Base-by-base conservation (phyloP, 371 early-diverging fungal species). In the Dentiscutata heterogama region DNA sequence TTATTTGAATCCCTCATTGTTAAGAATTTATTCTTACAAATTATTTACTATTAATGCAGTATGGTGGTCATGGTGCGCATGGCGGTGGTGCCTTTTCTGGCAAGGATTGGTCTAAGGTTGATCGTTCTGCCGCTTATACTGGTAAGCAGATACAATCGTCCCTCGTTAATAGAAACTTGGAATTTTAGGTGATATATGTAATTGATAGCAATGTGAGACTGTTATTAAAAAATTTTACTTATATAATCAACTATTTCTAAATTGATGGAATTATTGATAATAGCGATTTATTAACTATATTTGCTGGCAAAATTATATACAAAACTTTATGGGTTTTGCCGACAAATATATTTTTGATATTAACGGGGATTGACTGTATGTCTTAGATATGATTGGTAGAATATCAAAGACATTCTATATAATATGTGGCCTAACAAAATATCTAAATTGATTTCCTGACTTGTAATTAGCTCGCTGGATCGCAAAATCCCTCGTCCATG, bases 71-170 rank as follows among this genome's bases (percentile, higher is more conserved):
- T 94, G 99, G 99, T 89, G 98, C 97, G 83, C 99, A 99, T 94
- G 99, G 99, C 89, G 99, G 99, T 89, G 99, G 99, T 91, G 98
- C 99, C 86, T 99, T 99, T 96, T 96, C 96, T 85, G 99, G 99
- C 83, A 99, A 99, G 94, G 99, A 99, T 93, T 99, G 97, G 96
- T 97, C 99, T 93, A 99, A 99, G 95, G 99, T 99, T 87, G 99
- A 99, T 89, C 96, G 99, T 90, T 98, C 98, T 79, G 99, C 98
- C 84, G 99, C 99, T 84, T 99, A 99, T 92, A 96, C 99, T 78
- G 80, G 80, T 80, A 54, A 54, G 42, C 18, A n/a, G 5, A 10
- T 31, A 42, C 13, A 14, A 25, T 61, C 13, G 5, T 8, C 10
- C 10, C 46, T 46, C 46, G 46, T 61, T 22, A 61, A 13, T 25